These are phyloP conservation scores for Trichosporon coremiiforme DNA, from an alignment of 1,284 basidiomycete genomes.

Conservation along the genomic window DNA sequence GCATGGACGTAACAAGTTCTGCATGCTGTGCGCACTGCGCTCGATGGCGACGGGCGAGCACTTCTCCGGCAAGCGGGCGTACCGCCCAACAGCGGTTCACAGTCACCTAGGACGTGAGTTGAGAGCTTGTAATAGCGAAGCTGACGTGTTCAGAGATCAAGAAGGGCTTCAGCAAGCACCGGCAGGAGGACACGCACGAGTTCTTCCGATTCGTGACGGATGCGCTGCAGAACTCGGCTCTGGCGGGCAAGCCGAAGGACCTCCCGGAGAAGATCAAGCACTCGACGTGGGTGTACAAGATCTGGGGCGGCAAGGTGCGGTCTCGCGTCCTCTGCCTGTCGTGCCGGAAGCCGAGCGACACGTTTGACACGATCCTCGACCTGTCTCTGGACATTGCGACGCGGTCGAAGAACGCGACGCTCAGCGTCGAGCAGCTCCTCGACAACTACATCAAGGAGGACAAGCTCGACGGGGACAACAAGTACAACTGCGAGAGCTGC, in stretches of 20 bases:
- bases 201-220: conserved; percentile 95
- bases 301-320: conserved; percentile 89
- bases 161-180: conserved; percentile 82
- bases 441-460: conserved; percentile 82
- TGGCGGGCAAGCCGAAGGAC: conserved; percentile 75
- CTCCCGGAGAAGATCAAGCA: conserved; percentile 76
- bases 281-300: conserved; percentile 89
- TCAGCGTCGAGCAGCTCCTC: conserved; percentile 72
- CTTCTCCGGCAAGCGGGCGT: conserved; percentile 39
- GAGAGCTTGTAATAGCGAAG: neutral
- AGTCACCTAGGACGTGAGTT: conserved; percentile 69
- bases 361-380: conserved; percentile 93
- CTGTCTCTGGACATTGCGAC: conserved; percentile 80
- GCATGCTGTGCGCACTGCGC: conserved; percentile 72
- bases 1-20: conserved; percentile 60
- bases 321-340: conserved; percentile 87
- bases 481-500: conserved; percentile 87
- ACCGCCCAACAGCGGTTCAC: conserved; percentile 66
- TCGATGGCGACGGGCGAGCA: conserved; percentile 52
- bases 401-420: conserved; percentile 50
- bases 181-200: conserved; percentile 98
- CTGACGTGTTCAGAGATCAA: conserved; percentile 69
- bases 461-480: conserved; percentile 82
- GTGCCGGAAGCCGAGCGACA: conserved; percentile 89
- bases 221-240: conserved; percentile 80